Evolutionary conservation across 495 filamentous ascomycete genomes (phyloP).

Genomic region (Amphirosellinia nigrospora): DNA sequence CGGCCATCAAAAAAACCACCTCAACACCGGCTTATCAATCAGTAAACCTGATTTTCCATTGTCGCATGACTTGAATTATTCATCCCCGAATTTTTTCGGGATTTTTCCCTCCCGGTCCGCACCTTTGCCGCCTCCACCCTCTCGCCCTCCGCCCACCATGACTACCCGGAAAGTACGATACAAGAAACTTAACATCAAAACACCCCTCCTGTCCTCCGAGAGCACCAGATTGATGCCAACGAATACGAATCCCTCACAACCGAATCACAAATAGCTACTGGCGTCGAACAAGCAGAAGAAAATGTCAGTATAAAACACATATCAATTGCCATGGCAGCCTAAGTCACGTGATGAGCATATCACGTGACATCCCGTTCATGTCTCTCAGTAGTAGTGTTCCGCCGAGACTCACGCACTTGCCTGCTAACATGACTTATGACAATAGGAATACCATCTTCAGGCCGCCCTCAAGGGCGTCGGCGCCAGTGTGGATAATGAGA

Average conservation of each 20-base stretch:
- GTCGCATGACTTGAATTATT: constrained; percentile 61
- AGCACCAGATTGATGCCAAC: constrained; percentile 85
- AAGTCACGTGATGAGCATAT: constrained; percentile 38
- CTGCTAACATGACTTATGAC: constrained; percentile 7
- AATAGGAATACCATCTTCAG: constrained; percentile 97
- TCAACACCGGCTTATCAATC: constrained; percentile 56
- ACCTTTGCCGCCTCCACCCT: constrained; percentile 45
- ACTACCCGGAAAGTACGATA: constrained; percentile 76
- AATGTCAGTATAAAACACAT: constrained; percentile 81
- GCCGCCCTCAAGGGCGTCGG: constrained; percentile 81
- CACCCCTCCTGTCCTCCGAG: constrained; percentile 81
- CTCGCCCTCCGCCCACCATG: constrained; percentile 61
- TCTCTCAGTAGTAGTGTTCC: constrained; percentile 1
- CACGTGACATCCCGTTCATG: constrained; percentile 55
- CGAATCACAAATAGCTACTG: constrained; percentile 82
- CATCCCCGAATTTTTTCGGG: constrained; percentile 50
- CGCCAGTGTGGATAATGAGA: constrained; percentile 71
- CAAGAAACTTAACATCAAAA: constrained; percentile 91
- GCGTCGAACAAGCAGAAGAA: constrained; percentile 96
- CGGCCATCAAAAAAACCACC: constrained; percentile 64
- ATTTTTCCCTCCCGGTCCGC: constrained; percentile 54
- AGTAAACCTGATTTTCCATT: constrained; percentile 60
- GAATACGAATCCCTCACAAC: constrained; percentile 62
- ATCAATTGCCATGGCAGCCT: constrained; percentile 47
- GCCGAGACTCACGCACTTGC: neutral